Evolutionary conservation across 2,329 filamentous ascomycete species (phyloP), one percentile per base, ranked within the genome.

Genomic region (Cryoendolithus antarcticus): DNA sequence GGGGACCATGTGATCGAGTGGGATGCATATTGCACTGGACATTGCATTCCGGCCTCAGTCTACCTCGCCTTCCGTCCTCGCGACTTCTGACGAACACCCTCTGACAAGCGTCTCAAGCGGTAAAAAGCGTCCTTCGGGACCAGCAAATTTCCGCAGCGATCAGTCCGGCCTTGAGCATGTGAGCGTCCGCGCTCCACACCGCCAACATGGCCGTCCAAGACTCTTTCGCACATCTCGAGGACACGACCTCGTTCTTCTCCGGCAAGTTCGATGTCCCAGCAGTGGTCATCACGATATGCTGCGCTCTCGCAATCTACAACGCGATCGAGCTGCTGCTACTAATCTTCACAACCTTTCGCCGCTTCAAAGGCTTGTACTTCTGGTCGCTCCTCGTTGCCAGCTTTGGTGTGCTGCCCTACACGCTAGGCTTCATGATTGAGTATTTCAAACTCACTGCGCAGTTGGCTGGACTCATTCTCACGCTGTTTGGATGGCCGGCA

Each of bases 401-500:
- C 1, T 46, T 60, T 10, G 63, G 64, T 5, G 61, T 69, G 31
- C 47, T 67, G 4, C 62, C 62, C 1, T 69, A 70, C 41, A 52
- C 58, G 6, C 43, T 63, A 1, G 69, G 66, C 1, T 40, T 44
- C 12, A 37, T 42, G 39, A 42, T 42, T 28, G 37, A 39, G 42
- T 44, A 44, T 28, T 44, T 44, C 30, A 34, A 36, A 32, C 31
- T 19, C 13, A 34, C 39, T n/a, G 4, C 30, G 11, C 19, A 34
- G 34, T 27, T 44, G n/a, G 42, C 39, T 10, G 42, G 42, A 4
- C 39, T 42, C 2, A 30, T 44, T 7, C 33, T 44, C 30, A 42
- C 42, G 2, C 60, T 60, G n/a, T 41, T 77, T 39, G 74, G 72
- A 6, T 71, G 75, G 69, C 42, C 42, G 19, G 38, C 39, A 3